phyloP scores from a whole-genome alignment of 2,329 filamentous ascomycete species.

The Pestalotiopsis sp. region DNA sequence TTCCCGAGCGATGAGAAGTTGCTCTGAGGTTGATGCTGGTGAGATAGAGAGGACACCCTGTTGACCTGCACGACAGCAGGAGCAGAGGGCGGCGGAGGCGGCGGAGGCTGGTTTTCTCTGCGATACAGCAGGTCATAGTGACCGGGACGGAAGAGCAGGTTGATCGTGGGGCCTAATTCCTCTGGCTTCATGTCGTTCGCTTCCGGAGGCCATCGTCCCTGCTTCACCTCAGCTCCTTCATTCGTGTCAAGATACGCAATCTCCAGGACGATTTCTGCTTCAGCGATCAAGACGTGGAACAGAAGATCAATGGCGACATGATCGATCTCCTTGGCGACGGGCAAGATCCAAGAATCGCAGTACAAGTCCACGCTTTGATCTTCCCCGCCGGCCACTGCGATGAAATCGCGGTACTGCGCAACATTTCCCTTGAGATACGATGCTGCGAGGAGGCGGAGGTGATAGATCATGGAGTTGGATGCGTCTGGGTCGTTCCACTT shows the following conservation, averaged over 20 bases:
- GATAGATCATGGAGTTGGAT: slow-evolving; percentile 80
- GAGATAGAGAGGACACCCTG: slow-evolving; percentile 47
- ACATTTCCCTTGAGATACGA: slow-evolving; percentile 79
- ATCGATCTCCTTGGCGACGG: slow-evolving; percentile 81
- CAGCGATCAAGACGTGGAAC: slow-evolving; percentile 76
- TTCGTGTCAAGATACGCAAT: slow-evolving; percentile 91
- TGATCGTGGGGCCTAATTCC: slow-evolving; percentile 51
- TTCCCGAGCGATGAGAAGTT: slow-evolving; percentile 38
- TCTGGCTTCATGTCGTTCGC: slow-evolving; percentile 44
- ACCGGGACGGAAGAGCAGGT: slow-evolving; percentile 67
- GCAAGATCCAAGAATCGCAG: slow-evolving; percentile 70
- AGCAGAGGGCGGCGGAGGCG: slow-evolving; percentile 27
- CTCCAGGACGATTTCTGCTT: slow-evolving; percentile 76
- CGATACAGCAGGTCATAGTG: slow-evolving; percentile 94
- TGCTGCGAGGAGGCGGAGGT: slow-evolving; percentile 78
- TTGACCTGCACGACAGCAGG: slow-evolving; percentile 51
- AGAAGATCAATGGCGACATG: slow-evolving; percentile 81
- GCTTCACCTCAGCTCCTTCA: slow-evolving; percentile 73
- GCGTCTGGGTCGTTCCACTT: slow-evolving; percentile 72
- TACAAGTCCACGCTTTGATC: slow-evolving; percentile 59
- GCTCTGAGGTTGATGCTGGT: slow-evolving; percentile 44
- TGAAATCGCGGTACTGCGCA: slow-evolving; percentile 66
- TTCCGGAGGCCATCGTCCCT: slow-evolving; percentile 62
- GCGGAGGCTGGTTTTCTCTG: slow-evolving; percentile 27
- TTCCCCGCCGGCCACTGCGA: slow-evolving; percentile 55